phyloP scores from a whole-genome alignment of 2,329 filamentous ascomycete genomes.

The Amauroascus niger region DNA sequence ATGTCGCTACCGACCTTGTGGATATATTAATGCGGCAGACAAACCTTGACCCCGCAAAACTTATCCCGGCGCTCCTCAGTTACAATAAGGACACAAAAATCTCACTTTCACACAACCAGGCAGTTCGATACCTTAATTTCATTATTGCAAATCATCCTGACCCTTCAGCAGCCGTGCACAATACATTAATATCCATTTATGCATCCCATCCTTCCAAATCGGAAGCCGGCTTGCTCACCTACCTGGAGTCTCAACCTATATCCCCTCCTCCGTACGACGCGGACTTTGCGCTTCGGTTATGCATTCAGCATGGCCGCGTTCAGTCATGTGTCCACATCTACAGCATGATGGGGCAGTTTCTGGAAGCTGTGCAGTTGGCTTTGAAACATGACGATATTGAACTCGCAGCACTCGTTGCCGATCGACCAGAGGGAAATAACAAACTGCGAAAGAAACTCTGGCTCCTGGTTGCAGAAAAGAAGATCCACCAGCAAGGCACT shows the following conservation, averaged over 20 bases:
- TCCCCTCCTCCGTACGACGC: conserved; percentile 80
- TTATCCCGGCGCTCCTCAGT: conserved; percentile 87
- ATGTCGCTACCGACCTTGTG: conserved; percentile 75
- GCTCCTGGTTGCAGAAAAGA: conserved; percentile 89
- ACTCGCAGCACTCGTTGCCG: conserved; percentile 78
- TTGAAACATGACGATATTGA: conserved; percentile 83
- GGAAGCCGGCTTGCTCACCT: conserved; percentile 74
- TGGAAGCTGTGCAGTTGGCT: conserved; percentile 85
- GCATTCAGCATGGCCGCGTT: conserved; percentile 87
- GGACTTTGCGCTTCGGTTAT: conserved; percentile 89
- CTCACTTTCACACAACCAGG: conserved; percentile 69
- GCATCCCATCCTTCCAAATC: conserved; percentile 75
- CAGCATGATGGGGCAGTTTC: conserved; percentile 88
- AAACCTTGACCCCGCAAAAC: conserved; percentile 70
- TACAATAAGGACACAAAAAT: conserved; percentile 70
- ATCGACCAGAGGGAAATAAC: conserved; percentile 66
- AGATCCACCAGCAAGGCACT: conserved; percentile 68
- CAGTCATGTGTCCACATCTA: conserved; percentile 96
- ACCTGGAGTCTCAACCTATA: conserved; percentile 83
- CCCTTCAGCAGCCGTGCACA: conserved; percentile 82
- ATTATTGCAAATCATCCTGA: conserved; percentile 72
- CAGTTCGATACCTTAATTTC: conserved; percentile 84
- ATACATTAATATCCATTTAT: conserved; percentile 92
- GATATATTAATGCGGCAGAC: conserved; percentile 90
- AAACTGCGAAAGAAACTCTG: conserved; percentile 84